These are phyloP conservation scores for Immersiella caudata DNA, from an alignment of 495 filamentous ascomycete species.

Conservation along the genomic window DNA sequence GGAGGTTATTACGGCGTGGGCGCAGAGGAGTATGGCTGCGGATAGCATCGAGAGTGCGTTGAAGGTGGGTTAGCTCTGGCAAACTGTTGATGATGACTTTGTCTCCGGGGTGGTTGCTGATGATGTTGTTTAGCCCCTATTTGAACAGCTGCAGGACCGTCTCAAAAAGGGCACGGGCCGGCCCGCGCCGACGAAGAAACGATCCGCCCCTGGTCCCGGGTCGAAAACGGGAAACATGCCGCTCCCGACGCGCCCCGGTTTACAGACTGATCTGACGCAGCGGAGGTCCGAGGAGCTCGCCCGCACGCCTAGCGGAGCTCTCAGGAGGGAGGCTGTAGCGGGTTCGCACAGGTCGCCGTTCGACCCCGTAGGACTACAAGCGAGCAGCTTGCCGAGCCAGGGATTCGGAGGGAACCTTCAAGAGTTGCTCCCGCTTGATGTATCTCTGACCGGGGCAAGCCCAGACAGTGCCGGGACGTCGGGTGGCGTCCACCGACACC, in stretches of 20 bases:
- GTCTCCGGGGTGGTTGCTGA: neutral
- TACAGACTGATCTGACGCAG: conserved; percentile 32
- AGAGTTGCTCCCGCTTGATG: conserved; percentile 38
- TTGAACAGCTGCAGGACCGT: conserved; percentile 76
- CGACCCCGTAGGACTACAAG: conserved; percentile 34
- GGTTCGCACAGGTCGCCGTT: conserved; percentile 39
- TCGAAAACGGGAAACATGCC: conserved; percentile 38
- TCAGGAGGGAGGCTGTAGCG: conserved; percentile 21
- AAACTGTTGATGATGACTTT: neutral
- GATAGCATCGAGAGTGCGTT: conserved; percentile 79
- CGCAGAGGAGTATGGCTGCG: conserved; percentile 83
- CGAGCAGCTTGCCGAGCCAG: conserved; percentile 27
- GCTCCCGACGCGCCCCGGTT: conserved; percentile 30
- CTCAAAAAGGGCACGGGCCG: conserved; percentile 53
- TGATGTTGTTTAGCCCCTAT: conserved; percentile 57
- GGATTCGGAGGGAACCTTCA: conserved; percentile 33
- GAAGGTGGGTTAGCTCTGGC: conserved; percentile 51
- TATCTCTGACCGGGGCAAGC: conserved; percentile 29
- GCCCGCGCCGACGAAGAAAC: conserved; percentile 55
- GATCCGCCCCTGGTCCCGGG: conserved; percentile 58
- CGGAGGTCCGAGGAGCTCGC: conserved; percentile 55
- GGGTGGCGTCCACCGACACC: conserved; percentile 25
- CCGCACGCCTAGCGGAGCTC: conserved; percentile 40
- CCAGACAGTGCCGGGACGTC: conserved; percentile 33
- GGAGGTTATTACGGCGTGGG: conserved; percentile 74